Conservation (phyloP, 257 asterid genomes). For the Coffea eugenioides region DNA sequence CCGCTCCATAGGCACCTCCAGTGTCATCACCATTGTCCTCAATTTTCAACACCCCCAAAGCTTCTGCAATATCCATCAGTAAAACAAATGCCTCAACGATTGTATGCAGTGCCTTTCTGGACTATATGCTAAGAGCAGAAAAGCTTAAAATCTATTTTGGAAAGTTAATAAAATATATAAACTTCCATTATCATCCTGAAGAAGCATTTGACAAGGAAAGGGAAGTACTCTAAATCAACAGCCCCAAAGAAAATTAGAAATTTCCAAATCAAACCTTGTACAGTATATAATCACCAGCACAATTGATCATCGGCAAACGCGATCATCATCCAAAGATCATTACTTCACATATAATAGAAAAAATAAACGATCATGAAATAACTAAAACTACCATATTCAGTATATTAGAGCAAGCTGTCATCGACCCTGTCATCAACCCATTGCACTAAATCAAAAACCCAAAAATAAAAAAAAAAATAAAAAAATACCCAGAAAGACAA, state of each 20-base stretch:
- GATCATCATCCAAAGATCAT: conserved; percentile 14
- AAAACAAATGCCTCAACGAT: neutral
- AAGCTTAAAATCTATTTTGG: neutral
- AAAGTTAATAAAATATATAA: neutral
- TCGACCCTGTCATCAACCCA: conserved; percentile 9
- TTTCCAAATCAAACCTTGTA: neutral
- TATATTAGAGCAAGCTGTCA: neutral
- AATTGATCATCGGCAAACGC: neutral
- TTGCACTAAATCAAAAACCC: neutral
- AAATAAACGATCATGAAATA: conserved; percentile 1
- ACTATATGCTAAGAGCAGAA: neutral
- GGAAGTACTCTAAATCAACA: neutral
- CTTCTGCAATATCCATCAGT: neutral
- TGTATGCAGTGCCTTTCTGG: neutral
- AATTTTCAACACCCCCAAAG: conserved; percentile 11
- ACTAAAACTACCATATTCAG: neutral
- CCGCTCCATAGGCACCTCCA: conserved; percentile 35
- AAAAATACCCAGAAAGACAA: neutral
- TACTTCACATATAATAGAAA: neutral
- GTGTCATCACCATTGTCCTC: conserved; percentile 3
- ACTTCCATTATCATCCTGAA: neutral
- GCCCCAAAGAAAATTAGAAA: too few relatives aligned
- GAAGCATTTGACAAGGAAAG: neutral
- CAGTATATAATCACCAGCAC: neutral
- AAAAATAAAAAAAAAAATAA: neutral